A percentile compares a stretch with the other conserved stretches of the same genome.
Conservation (phyloP, 345 rosid species). For the Gossypioides kirkii region DNA sequence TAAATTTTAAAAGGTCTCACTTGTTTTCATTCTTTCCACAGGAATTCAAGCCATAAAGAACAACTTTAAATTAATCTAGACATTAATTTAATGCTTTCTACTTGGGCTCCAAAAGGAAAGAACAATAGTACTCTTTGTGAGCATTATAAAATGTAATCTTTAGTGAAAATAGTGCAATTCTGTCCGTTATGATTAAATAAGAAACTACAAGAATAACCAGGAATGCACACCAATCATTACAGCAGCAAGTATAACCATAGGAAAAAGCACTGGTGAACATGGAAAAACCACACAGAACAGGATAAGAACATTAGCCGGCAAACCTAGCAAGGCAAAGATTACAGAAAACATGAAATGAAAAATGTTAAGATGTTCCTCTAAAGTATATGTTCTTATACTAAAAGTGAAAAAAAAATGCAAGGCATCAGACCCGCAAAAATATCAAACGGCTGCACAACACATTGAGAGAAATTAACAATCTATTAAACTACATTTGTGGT, state of each 20-base stretch:
- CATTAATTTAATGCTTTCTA: background rate
- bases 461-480: background rate
- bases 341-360: background rate
- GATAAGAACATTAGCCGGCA: background rate
- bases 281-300: background rate
- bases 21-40: background rate
- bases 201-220: background rate
- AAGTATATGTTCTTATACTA: background rate
- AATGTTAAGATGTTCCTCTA: background rate
- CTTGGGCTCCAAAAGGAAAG: conserved; percentile 3
- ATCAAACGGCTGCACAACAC: background rate
- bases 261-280: background rate
- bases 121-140: background rate
- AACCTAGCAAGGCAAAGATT: no score
- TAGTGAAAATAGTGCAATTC: background rate
- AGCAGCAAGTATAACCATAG: background rate
- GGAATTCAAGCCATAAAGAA: background rate
- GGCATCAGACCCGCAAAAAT: background rate
- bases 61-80: background rate
- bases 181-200: background rate
- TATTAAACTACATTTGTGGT: background rate
- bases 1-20: background rate
- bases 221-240: background rate
- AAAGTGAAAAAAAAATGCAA: background rate
- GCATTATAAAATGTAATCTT: background rate